Base-by-base conservation (phyloP, 2,329 filamentous ascomycete genomes). In the Colletotrichum sp. region DNA sequence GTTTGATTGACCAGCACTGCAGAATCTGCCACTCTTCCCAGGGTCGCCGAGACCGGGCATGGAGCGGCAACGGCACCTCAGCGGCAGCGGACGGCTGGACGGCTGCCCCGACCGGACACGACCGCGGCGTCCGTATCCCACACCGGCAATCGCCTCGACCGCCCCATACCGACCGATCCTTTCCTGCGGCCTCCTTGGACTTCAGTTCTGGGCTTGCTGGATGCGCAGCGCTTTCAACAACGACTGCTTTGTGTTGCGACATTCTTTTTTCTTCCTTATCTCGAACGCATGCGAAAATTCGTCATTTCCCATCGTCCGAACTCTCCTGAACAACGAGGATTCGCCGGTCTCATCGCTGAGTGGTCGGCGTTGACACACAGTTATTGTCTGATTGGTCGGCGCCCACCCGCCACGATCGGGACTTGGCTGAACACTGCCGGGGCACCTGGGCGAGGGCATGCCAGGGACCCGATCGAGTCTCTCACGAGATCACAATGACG, bases 281-380 rank as follows among this genome's bases (percentile, higher is more conserved):
- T 73, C 70, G 59, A 75, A 64, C 70, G 64, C 73, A 75, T 69
- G 73, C 73, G 73, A 73, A 68, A 36, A 36, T 18, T 65, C 64
- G 59, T 65, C 73, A 75, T 75, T 75, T 73, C 70, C 73, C 70
- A 68, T 32, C 70, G 70, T 75, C 73, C 74, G 70, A 75, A 68
- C 70, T 69, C 44, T 65, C 44, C 8, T 44, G 26, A 52, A 69
- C 48, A 26, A 72, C 72, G 59, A 75, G 64, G 68, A 72, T 75
- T 72, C 39, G 75, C 72, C 72, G 75, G 68, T 75, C 72, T 75
- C 72, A 28, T 77, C 72, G 75, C 72, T 77, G 75, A 77, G 75
- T 77, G 75, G 75, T 75, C 62, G 68, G 75, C 69, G 75, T 75
- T 77, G 75, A 77, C 75, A 77, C 72, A 77, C 39, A 72, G 72